These are phyloP conservation scores for Vitis rotundifolia DNA, from an alignment of 164 flowering plant species.

Conservation along the genomic window DNA sequence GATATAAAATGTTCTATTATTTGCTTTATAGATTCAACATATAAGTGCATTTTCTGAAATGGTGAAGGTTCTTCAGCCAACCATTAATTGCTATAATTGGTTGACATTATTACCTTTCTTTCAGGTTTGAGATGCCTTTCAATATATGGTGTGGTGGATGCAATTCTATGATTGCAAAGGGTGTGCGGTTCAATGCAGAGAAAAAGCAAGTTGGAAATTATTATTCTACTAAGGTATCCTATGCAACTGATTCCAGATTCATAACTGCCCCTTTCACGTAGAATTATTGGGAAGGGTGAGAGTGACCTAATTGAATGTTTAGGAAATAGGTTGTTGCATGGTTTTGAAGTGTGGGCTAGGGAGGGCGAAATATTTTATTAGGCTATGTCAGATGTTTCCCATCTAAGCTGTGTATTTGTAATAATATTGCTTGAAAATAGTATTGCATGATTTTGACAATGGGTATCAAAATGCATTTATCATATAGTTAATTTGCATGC, in stretches of 20 bases:
- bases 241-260: background rate
- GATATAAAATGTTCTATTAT: too few species aligned
- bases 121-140: constrained; percentile 98
- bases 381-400: background rate
- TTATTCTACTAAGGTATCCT: constrained; percentile 90
- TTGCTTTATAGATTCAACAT: background rate
- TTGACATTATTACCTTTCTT: background rate
- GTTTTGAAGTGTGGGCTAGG: background rate
- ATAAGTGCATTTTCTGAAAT: background rate
- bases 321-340: too few species aligned
- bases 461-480: too few species aligned
- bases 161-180: constrained; percentile 97
- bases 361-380: background rate
- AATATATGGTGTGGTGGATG: constrained; percentile 99
- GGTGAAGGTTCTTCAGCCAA: background rate
- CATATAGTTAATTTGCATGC: too few species aligned
- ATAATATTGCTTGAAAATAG: too few species aligned
- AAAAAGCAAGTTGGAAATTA: constrained; percentile 99
- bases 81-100: background rate
- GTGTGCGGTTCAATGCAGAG: constrained; percentile 98
- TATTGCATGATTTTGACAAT: too few species aligned
- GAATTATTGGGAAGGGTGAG: background rate
- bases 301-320: too few species aligned
- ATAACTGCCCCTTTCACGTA: background rate
- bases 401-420: background rate